Evolutionary conservation across 192 early-diverging fungal species (phyloP).

Genomic region (Coemansia sp.): DNA sequence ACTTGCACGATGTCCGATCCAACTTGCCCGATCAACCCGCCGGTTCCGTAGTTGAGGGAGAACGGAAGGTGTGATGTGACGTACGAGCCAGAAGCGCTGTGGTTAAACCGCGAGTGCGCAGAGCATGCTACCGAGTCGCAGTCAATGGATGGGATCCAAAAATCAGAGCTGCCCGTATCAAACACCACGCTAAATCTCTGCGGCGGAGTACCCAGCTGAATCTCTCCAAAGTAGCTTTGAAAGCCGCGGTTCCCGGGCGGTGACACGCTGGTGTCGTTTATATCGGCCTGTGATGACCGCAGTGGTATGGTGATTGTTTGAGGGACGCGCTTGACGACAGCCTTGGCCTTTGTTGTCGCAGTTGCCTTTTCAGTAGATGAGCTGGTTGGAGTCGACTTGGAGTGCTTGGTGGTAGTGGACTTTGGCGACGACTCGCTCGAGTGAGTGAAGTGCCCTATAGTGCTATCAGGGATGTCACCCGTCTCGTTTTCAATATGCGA

Average conservation of each 20-base stretch:
- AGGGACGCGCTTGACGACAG: conserved; percentile 3
- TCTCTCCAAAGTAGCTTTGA: conserved; percentile 51
- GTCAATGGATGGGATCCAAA: conserved; percentile 60
- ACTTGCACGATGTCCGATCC: conserved; percentile 54
- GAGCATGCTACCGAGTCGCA: conserved; percentile 55
- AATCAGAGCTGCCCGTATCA: conserved; percentile 63
- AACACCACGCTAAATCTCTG: conserved; percentile 63
- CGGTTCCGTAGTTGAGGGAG: conserved; percentile 59
- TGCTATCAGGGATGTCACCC: background rate
- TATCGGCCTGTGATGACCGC: conserved; percentile 44
- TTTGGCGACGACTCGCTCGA: background rate
- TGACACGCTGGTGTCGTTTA: conserved; percentile 28
- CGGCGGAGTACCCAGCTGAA: conserved; percentile 57
- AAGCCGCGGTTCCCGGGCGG: conserved; percentile 46
- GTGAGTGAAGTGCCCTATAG: background rate
- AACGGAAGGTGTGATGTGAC: conserved; percentile 41
- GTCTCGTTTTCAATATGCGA: background rate
- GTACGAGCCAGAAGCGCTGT: conserved; percentile 48
- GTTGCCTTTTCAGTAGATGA: background rate
- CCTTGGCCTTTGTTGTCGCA: background rate
- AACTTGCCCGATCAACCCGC: conserved; percentile 57
- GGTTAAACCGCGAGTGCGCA: conserved; percentile 53
- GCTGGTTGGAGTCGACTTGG: background rate
- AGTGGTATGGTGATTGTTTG: conserved; percentile 31
- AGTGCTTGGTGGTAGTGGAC: background rate